Base-by-base conservation (phyloP, 2,329 filamentous ascomycete genomes). In the Raffaelea ambrosiae region DNA sequence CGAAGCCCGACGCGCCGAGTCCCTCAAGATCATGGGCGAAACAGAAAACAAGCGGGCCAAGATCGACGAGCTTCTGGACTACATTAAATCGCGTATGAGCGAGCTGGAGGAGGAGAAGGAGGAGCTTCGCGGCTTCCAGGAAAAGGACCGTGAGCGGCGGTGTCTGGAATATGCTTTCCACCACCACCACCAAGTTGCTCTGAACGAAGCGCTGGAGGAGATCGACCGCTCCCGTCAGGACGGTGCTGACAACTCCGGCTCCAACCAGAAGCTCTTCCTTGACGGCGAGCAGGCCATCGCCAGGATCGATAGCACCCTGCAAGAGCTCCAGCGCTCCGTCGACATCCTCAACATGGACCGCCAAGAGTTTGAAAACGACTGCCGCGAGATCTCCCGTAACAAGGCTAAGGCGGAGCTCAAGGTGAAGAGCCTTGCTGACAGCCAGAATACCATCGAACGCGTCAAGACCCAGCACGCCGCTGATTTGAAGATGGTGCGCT, bases 91-190 rank as follows among this genome's bases (percentile, higher is more conserved):
- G 59, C 83, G 93, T 46, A 73, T 98, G 47, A 76, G 73, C 36
- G 93, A 98, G 65, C 74, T 98, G 0, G 93, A 98, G 64, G 90
- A 95, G 62, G 93, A 98, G 66, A 97, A 97, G 64, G 89, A 96
- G 60, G 94, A 98, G 65, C 73, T 98, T 36, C 82, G 89, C 41
- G 89, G 84, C 8, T 98, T 90, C 62, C 93, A 97, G 64, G 89
- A 95, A 51, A 95, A 94, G 63, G 93, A 98, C 58, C 83, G 86
- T 49, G 90, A 98, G 65, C 81, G 89, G 50, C 77, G 90, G 54
- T 96, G 90, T 62, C 74, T 98, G 41, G 88, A 97, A 64, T 97
- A 97, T 62, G 93, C 90, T 1, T 90, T 95, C 58, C 89, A 95
- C 65, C 84, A 93, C 56, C 84, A 88, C 52, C 88, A 96, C 59